Base-by-base conservation (phyloP, 208 protist genomes). In the Acanthamoeba royreba region DNA sequence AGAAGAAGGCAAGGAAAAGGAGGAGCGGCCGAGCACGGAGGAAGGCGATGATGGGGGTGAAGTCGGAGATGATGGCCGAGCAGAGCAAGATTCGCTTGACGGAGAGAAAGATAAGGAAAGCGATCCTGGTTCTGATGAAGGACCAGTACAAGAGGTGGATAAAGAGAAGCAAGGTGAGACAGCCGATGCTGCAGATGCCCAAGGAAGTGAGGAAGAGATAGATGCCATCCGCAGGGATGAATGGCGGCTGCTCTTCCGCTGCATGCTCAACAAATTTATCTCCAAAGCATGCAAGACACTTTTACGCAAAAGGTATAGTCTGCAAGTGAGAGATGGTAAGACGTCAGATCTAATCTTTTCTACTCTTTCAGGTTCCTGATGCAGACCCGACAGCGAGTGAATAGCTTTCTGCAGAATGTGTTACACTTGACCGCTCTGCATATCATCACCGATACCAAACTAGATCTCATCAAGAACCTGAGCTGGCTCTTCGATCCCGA, bases 401-500 rank as follows among this genome's bases (percentile, higher is more conserved):
- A n/a, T 35, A 28, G 15, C 2, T 69, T 90, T 38, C 53, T 90
- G 17, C 83, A 66, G 38, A 69, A 90, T 22, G 83, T 90, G 49
- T 5, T 43, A 22, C 83, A 42, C 52, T 47, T 66, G 13, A 90
- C 53, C 19, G 83, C 83, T 31, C 53, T 90, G 83, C 33, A 90
- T 17, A 90, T 90, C 25, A 90, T 66, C 83, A 90, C 49, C 49
- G 53, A 90, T 35, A 90, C 83, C 83, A 90, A 90, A 42, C 31
- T 58, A 11, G 53, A 46, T 25, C 83, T 90, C n/a, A 22, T 90
- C 33, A 90, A 90, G 83, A 69, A 69, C 52, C 83, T 90, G 52
- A 90, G 38, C 83, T 90, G 83, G 83, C 53, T 90, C 17, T 90
- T 90, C 40, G 83, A 90, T 42, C 83, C 83, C 3, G 83, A 90